Evolutionary conservation across 1,139 yeast genomes (phyloP), one percentile per base, ranked within the genome.

Genomic region (Lipomyces yarrowii): DNA sequence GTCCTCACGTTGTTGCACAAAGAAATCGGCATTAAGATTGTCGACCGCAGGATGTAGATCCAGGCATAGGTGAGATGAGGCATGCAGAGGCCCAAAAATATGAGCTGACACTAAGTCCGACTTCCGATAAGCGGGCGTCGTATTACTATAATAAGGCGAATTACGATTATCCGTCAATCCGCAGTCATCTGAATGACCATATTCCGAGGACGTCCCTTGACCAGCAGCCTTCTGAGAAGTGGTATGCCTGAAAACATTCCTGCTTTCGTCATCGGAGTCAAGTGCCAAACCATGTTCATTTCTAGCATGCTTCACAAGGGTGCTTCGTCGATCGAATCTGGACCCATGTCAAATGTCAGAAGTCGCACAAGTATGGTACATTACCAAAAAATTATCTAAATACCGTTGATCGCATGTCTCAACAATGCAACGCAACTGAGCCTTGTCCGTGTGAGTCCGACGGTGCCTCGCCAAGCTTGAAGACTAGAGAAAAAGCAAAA

Each of bases 391-490:
- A n/a, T 13, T 10, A 33, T 21, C 42, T 15, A 30, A 23, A 15
- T 21, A 60, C 56, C 32, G 46, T 51, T 46, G 42, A n/a, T 32
- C 59, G 21, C 63, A 61, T 7, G 15, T 35, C 4, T 21, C 46
- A 30, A 58, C 52, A 8, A 26, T 10, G 55, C 68, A 65, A 5
- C 21, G 26, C 18, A 59, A 23, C 13, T 55, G 60, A 1, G 46
- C 23, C 46, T 53, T 54, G n/a, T 56, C 53, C 7, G 18, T 13
- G 53, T 66, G 69, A 1, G 62, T 61, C 21, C 68, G 48, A 8
- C 65, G 61, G 42, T 66, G 69, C 2, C 69, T 61, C 8, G 69
- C 69, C 23, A 66, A 56, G 37, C 67, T 64, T 2, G 69, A 66
- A 3, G 69, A 66, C 69, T 65, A 21, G 57, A 13, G 30, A 33